Evolutionary conservation across 306 rosid species (phyloP).

Genomic region (Cucumis sativus): DNA sequence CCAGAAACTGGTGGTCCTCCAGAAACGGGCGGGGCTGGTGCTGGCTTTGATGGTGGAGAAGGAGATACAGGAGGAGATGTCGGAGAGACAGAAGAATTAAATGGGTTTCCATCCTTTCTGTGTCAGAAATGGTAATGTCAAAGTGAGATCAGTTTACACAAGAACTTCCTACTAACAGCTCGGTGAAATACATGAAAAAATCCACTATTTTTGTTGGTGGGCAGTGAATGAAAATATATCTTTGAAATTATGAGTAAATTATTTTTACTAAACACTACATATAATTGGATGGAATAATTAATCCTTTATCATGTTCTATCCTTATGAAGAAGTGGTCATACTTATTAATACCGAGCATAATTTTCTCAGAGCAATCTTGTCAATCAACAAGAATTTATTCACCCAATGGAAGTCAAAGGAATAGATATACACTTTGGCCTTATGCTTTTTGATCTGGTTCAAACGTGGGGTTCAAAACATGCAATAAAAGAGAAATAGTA

Average conservation of each 20-base stretch:
- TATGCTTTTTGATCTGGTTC: not conserved
- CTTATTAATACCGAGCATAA: not conserved
- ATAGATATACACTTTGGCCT: not conserved
- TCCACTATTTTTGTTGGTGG: not conserved
- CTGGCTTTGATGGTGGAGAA: slow-evolving; percentile 27
- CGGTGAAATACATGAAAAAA: not conserved
- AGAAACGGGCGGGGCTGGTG: slow-evolving; percentile 30
- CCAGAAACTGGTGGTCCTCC: slow-evolving; percentile 33
- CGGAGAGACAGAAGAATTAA: slow-evolving; percentile 46
- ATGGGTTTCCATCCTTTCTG: slow-evolving; percentile 84
- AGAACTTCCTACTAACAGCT: not conserved
- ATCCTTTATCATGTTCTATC: not conserved
- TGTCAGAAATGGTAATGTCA: slow-evolving; percentile 15
- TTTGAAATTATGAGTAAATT: not conserved
- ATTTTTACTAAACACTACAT: not conserved
- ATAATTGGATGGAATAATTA: not conserved
- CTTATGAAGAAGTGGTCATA: not conserved
- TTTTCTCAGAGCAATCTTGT: not conserved
- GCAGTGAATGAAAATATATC: not conserved
- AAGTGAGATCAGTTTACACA: not conserved
- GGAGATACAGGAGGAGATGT: slow-evolving; percentile 30
- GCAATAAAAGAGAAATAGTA: not conserved
- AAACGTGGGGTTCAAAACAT: not conserved
- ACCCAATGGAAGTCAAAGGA: not conserved
- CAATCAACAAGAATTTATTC: not conserved